Conservation (phyloP, 768 basidiomycete genomes). For the Tylopilus sp. region DNA sequence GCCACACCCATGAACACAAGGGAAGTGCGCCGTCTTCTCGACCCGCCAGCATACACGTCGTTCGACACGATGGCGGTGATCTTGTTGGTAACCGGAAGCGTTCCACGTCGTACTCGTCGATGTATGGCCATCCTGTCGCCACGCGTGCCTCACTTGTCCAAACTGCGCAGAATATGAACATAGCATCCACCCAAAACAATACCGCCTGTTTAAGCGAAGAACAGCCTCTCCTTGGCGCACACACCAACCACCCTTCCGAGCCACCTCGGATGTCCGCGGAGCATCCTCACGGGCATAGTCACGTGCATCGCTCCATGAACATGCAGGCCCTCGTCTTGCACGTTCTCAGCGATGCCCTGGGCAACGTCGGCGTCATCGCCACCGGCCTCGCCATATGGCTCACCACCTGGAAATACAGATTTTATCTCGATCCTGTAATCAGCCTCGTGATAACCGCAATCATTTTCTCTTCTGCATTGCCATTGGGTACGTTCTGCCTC, state of each 20-base stretch:
- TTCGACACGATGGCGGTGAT: constrained; percentile 14
- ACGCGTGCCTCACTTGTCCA: constrained; percentile 74
- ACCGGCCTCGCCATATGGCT: constrained; percentile 95
- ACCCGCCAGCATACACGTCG: constrained; percentile 36
- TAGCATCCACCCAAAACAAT: constrained; percentile 40
- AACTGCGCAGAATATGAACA: constrained; percentile 83
- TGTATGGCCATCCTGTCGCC: constrained; percentile 73
- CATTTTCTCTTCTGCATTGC: constrained; percentile 93
- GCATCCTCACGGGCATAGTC: constrained; percentile 28
- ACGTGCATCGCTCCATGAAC: constrained; percentile 82
- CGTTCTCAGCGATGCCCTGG: constrained; percentile 94
- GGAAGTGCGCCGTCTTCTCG: constrained; percentile 36
- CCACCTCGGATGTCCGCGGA: constrained; percentile 16
- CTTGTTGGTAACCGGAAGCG: constrained; percentile 30
- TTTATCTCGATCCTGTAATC: constrained; percentile 91
- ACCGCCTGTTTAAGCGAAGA: constrained; percentile 32
- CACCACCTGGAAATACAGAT: constrained; percentile 78
- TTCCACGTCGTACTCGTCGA: constrained; percentile 49
- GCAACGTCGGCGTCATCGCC: constrained; percentile 96
- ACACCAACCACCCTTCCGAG: background rate
- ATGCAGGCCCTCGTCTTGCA: constrained; percentile 96
- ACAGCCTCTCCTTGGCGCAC: constrained; percentile 40
- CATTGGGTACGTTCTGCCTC: constrained; percentile 57
- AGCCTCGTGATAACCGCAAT: constrained; percentile 93
- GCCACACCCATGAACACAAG: constrained; percentile 52